phyloP scores from a whole-genome alignment of 2,329 filamentous ascomycete species.

The Neurospora sp. region DNA sequence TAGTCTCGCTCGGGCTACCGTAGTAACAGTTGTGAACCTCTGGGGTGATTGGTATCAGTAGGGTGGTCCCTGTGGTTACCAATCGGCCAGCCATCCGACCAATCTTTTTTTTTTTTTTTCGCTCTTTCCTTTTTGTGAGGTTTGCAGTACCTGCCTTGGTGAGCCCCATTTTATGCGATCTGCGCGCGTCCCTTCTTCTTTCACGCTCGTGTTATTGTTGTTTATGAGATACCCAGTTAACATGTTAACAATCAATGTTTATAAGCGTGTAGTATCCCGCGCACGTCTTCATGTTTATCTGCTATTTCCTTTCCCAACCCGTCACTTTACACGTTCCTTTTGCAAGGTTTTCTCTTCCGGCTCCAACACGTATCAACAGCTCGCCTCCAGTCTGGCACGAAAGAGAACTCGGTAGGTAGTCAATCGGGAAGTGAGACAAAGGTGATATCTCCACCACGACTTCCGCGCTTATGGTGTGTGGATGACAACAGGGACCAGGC shows the following conservation, averaged over 20 bases:
- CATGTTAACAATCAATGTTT: neutral
- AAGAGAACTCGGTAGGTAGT: neutral
- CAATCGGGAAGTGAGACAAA: neutral
- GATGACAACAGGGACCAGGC: neutral
- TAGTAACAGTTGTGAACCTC: neutral
- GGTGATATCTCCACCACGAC: neutral
- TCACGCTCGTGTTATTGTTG: neutral
- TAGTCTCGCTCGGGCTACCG: neutral
- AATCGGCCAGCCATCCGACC: neutral
- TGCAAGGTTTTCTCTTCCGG: neutral
- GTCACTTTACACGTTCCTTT: neutral
- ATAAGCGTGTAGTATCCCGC: neutral
- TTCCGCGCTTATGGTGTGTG: neutral
- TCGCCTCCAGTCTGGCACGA: neutral
- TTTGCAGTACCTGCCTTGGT: neutral
- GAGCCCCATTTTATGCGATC: neutral
- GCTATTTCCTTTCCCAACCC: neutral
- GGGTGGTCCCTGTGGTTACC: neutral
- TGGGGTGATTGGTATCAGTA: neutral
- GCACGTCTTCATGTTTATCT: neutral
- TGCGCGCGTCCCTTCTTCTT: neutral
- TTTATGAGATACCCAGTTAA: neutral
- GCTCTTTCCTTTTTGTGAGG: neutral
- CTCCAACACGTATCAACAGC: neutral
- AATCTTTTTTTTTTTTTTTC: neutral